These are phyloP conservation scores for Solanum paucissectum DNA, from an alignment of 257 asterid species.

Conservation along the genomic window DNA sequence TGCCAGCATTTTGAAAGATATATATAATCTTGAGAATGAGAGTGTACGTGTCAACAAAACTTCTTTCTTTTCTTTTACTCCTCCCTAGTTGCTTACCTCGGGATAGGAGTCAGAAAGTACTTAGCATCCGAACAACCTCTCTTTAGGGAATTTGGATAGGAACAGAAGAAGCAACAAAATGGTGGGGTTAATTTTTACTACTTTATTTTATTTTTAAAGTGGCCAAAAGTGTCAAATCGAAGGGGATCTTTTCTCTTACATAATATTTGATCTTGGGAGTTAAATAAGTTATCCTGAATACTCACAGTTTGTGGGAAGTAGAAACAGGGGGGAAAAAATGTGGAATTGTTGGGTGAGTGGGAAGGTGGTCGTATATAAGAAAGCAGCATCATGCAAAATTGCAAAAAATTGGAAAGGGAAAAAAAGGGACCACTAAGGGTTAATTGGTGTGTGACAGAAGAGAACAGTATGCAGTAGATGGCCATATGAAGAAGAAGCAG, in stretches of 20 bases:
- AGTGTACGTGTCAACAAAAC: not conserved
- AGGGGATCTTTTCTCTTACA: not conserved
- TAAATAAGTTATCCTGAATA: constrained; percentile 19
- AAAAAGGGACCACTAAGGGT: constrained; percentile 51
- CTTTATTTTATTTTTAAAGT: not conserved
- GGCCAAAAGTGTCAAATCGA: constrained; percentile 14
- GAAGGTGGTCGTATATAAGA: not conserved
- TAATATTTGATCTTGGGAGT: not conserved
- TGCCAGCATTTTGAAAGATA: not conserved
- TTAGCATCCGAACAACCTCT: not conserved
- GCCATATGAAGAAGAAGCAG: constrained; percentile 56
- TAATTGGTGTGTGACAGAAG: constrained; percentile 31
- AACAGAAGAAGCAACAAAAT: constrained; percentile 1
- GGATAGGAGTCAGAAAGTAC: not conserved
- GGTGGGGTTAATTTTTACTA: constrained; percentile 1
- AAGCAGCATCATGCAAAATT: not conserved
- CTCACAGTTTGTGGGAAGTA: not conserved
- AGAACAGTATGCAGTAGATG: constrained; percentile 23
- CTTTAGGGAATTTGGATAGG: not conserved
- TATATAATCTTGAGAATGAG: not conserved
- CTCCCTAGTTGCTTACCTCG: not conserved
- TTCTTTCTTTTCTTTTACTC: not conserved
- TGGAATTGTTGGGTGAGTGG: not conserved
- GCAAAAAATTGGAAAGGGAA: not conserved
- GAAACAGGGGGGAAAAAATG: not conserved